Evolutionary conservation across 345 rosid species (phyloP), one percentile per base, ranked within the genome.

Genomic region (Durio zibethinus): DNA sequence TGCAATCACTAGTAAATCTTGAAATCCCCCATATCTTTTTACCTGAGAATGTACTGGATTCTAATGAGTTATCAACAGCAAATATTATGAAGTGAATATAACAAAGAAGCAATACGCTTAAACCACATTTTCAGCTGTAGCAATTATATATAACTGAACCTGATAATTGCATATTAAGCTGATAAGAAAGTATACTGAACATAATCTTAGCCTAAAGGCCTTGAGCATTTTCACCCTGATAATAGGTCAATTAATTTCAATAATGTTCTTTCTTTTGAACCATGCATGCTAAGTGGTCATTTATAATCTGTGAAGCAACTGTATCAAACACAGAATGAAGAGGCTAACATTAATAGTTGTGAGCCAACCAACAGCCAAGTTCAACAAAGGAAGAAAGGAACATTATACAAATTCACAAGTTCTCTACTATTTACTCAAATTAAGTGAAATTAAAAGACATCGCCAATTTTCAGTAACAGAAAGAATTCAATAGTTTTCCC

Each of bases 11-110:
- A 18, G 98, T 87, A 63, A 96, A 93, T 78, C 93, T 90, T 10
- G 97, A 89, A 71, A 96, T 84, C 12, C 92, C 97, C 97, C 97
- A 93, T 80, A 91, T 84, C 86, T 81, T 93, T 84, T 91, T 88
- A 77, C 91, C 99, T 96, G 86, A 40, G 78, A 76, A 78, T 61
- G 35, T 42, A 56, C 70, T 38, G 33, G 42, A 14, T 52, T 65
- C 9, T 9, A 29, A 69, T 73, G 36, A 61, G 72, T 48, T 40
- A 57, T 56, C 52, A 84, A 76, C 43, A 73, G 76, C 76, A 56
- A 60, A 57, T 43, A 56, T 54, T 52, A 53, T 54, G 35, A 75
- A 57, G 7, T 73, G 71, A 56, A 42, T 54, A 72, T 52, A 77
- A 76, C 42, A 50, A 72, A 64, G 73, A 23, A 65, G 52, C 14